A percentile compares a stretch with the other conserved stretches of the same genome.
phyloP scores from a whole-genome alignment of 768 basidiomycete genomes.

The Mycena crocata region DNA sequence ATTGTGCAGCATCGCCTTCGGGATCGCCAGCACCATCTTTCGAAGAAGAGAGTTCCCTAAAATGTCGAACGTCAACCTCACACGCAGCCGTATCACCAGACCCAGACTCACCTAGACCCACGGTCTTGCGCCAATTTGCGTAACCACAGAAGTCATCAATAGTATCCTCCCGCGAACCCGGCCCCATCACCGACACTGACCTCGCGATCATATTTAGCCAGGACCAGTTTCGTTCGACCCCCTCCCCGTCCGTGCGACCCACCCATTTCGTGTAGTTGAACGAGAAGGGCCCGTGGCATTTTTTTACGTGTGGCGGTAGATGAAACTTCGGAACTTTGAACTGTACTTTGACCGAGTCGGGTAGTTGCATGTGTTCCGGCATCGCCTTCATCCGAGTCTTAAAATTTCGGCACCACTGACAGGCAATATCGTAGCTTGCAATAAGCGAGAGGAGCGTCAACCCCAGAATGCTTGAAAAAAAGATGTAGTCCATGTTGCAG shows the following conservation, averaged over 20 bases:
- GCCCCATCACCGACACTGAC: constrained; percentile 33
- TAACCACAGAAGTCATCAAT: constrained; percentile 34
- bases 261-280: constrained; percentile 32
- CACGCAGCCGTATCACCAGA: background rate
- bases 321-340: constrained; percentile 42
- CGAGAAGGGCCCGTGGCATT: constrained; percentile 34
- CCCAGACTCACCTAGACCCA: background rate
- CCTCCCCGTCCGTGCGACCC: constrained; percentile 39
- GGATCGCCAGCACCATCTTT: constrained; percentile 28
- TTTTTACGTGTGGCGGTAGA: constrained; percentile 22
- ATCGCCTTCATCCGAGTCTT: constrained; percentile 14
- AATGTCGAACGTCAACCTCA: background rate
- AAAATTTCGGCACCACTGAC: too few relatives aligned
- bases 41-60: too few relatives aligned
- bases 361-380: constrained; percentile 11
- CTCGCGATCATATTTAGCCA: constrained; percentile 29
- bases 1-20: constrained; percentile 31
- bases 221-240: constrained; percentile 35
- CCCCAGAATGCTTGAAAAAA: constrained; percentile 17
- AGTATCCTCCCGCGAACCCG: constrained; percentile 24
- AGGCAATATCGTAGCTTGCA: constrained; percentile 41
- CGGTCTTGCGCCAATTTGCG: constrained; percentile 25
- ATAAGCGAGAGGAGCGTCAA: background rate
- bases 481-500: constrained; percentile 38
- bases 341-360: background rate